Evolutionary conservation across 768 basidiomycete genomes (phyloP).

Genomic region (Psilocybe tampanensis): DNA sequence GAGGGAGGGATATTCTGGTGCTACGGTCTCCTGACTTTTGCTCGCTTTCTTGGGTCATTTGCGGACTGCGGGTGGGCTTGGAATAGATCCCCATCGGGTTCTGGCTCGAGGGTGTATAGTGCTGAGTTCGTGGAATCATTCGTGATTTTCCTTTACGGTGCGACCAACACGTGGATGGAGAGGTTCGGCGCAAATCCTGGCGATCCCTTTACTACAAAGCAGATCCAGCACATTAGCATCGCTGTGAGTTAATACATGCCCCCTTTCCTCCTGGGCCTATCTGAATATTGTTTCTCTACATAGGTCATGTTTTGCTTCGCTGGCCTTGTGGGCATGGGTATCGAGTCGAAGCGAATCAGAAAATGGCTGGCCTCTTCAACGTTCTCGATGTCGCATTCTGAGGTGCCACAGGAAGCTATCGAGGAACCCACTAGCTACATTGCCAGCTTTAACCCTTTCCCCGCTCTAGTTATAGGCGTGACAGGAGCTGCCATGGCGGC

Average conservation of each 20-base stretch:
- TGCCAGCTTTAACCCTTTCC: slow-evolving; percentile 88
- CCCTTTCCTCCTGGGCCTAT: too few relatives aligned
- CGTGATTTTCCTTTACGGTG: slow-evolving; percentile 87
- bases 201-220: slow-evolving; percentile 86
- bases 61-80: slow-evolving; percentile 93
- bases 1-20: slow-evolving; percentile 93
- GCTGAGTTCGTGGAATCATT: slow-evolving; percentile 80
- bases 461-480: slow-evolving; percentile 90
- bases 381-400: slow-evolving; percentile 32
- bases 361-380: slow-evolving; percentile 71
- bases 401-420: slow-evolving; percentile 42
- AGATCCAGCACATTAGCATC: slow-evolving; percentile 93
- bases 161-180: slow-evolving; percentile 97
- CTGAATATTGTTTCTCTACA: slow-evolving; percentile 1
- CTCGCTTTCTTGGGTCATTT: slow-evolving; percentile 92
- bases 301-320: slow-evolving; percentile 97
- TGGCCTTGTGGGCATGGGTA: slow-evolving; percentile 86
- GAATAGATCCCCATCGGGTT: slow-evolving; percentile 66
- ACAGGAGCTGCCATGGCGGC: slow-evolving; percentile 94
- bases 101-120: slow-evolving; percentile 40
- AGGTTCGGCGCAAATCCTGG: slow-evolving; percentile 83
- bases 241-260: slow-evolving; percentile 55
- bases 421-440: slow-evolving; percentile 74
- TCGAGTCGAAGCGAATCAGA: slow-evolving; percentile 78
- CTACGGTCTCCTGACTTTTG: slow-evolving; percentile 87